phyloP scores from a whole-genome alignment of 1,284 basidiomycete genomes.

The Cryptococcus deneoformans region DNA sequence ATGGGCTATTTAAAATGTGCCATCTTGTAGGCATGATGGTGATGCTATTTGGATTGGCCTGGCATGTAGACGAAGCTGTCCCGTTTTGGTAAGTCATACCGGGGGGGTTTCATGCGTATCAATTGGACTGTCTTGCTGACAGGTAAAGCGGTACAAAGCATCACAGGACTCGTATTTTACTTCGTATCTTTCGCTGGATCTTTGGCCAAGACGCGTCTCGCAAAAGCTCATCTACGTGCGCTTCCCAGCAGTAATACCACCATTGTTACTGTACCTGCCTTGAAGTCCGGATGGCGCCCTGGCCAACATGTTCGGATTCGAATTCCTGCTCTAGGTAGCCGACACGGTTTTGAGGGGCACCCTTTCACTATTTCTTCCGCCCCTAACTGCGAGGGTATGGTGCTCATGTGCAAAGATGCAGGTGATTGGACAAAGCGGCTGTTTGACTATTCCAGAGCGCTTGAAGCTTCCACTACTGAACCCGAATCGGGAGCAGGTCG shows the following conservation, averaged over 20 bases:
- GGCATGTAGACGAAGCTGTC: slow-evolving; percentile 74
- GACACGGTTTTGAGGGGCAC: slow-evolving; percentile 38
- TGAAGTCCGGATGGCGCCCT: slow-evolving; percentile 49
- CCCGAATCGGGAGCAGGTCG: slow-evolving; percentile 2
- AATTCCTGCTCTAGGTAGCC: slow-evolving; percentile 32
- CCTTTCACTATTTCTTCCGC: slow-evolving; percentile 52
- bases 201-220: slow-evolving; percentile 39
- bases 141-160: slow-evolving; percentile 41
- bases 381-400: slow-evolving; percentile 40
- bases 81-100: slow-evolving; percentile 53
- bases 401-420: slow-evolving; percentile 42
- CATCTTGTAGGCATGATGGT: slow-evolving; percentile 68
- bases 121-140: background rate
- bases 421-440: slow-evolving; percentile 45
- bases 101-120: background rate
- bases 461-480: background rate
- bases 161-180: slow-evolving; percentile 56
- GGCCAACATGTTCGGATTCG: slow-evolving; percentile 51
- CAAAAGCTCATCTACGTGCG: slow-evolving; percentile 37
- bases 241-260: slow-evolving; percentile 39
- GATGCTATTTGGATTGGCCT: slow-evolving; percentile 72
- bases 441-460: slow-evolving; percentile 24
- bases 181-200: slow-evolving; percentile 31
- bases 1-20: slow-evolving; percentile 46
- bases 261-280: slow-evolving; percentile 36